A percentile compares a stretch with the other conserved stretches of the same genome.
Conservation (phyloP, 1,139 yeast genomes). For the Casaregolazyma suthepensis region DNA sequence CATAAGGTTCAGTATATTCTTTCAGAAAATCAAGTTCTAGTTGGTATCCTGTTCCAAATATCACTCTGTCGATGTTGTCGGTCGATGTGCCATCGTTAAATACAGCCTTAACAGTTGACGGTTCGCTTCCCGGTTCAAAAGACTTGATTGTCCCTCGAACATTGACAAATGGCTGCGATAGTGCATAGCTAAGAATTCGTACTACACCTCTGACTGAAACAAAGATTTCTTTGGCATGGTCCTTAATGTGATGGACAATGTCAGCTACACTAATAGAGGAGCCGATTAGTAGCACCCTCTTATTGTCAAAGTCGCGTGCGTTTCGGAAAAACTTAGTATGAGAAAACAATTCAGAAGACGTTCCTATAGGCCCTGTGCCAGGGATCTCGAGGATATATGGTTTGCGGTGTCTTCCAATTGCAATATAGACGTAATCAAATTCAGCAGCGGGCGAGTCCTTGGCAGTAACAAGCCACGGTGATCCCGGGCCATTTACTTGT, state of each 20-base stretch:
- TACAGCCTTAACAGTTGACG: conserved; percentile 10
- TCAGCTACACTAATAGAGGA: conserved; percentile 16
- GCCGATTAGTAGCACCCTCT: conserved; percentile 15
- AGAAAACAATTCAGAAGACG: conserved; percentile 10
- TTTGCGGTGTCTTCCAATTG: conserved; percentile 47
- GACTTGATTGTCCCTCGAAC: conserved; percentile 15
- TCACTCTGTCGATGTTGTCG: conserved; percentile 15
- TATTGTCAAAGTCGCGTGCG: conserved; percentile 10
- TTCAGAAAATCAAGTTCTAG: conserved; percentile 20
- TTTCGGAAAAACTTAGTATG: conserved; percentile 16
- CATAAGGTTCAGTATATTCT: conserved; percentile 14
- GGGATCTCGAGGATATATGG: conserved; percentile 47
- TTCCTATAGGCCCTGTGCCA: conserved; percentile 31
- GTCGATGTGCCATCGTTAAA: conserved; percentile 17
- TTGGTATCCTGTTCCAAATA: conserved; percentile 23
- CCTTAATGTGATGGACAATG: conserved; percentile 13
- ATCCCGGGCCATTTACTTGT: conserved; percentile 13
- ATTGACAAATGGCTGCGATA: conserved; percentile 22
- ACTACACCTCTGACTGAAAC: conserved; percentile 16
- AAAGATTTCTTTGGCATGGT: conserved; percentile 20
- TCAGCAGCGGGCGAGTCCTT: background rate
- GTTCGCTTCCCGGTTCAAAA: conserved; percentile 10
- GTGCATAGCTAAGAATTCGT: conserved; percentile 14
- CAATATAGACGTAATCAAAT: conserved; percentile 48
- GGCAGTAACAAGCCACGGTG: conserved; percentile 8